Evolutionary conservation across 2,329 filamentous ascomycete genomes (phyloP).

Genomic region (Alternaria angustiovoidea): DNA sequence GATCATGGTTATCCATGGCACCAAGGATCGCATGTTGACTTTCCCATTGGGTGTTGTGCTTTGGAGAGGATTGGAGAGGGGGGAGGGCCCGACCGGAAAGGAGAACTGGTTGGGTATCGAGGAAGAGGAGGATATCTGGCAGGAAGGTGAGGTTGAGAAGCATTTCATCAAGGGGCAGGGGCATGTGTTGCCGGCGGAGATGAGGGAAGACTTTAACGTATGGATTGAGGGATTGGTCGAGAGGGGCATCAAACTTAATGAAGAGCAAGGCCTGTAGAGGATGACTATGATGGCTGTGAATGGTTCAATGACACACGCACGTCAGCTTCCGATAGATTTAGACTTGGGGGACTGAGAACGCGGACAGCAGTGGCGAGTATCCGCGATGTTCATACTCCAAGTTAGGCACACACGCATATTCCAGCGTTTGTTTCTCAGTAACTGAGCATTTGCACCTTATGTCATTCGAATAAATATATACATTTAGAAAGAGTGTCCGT

Average conservation of each 20-base stretch:
- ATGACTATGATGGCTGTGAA: neutral
- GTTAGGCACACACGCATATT: neutral
- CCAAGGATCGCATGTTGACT: constrained; percentile 78
- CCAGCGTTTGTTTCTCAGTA: neutral
- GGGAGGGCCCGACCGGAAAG: constrained; percentile 44
- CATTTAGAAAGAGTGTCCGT: neutral
- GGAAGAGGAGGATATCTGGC: constrained; percentile 45
- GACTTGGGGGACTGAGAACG: neutral
- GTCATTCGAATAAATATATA: neutral
- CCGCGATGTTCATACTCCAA: neutral
- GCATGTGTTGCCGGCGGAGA: constrained; percentile 78
- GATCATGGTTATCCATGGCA: constrained; percentile 81
- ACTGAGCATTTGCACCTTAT: neutral
- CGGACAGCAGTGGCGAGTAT: neutral
- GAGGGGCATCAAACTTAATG: constrained; percentile 60
- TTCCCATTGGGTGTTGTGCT: constrained; percentile 74
- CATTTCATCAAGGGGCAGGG: constrained; percentile 74
- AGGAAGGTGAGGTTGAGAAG: constrained; percentile 59
- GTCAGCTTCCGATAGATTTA: neutral
- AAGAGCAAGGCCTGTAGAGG: constrained; percentile 16
- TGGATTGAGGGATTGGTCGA: constrained; percentile 67
- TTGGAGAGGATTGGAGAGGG: constrained; percentile 70
- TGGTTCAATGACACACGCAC: neutral
- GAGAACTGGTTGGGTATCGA: constrained; percentile 47
- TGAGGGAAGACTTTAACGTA: constrained; percentile 71